These are phyloP conservation scores for Gossypium gossypioides DNA, from an alignment of 441 rosid genomes.

Conservation along the genomic window DNA sequence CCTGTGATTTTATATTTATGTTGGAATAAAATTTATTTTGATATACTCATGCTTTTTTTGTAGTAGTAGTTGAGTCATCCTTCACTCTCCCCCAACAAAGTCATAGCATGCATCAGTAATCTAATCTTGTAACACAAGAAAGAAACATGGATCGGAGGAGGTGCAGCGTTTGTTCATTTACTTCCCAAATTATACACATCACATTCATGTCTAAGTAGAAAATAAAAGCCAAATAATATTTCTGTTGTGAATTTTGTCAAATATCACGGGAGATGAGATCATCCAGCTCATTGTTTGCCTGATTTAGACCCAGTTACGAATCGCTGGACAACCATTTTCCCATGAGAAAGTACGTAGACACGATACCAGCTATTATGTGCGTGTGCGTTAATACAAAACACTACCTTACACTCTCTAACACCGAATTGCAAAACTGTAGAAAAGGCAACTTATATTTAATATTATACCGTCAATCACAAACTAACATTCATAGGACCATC, in stretches of 20 bases:
- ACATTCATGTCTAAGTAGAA: not conserved
- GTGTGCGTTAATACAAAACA: no score
- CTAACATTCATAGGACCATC: not conserved
- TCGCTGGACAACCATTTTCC: no score
- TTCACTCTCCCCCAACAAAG: no score
- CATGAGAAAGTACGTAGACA: no score
- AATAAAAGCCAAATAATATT: not conserved
- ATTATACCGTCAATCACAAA: not conserved
- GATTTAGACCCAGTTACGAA: no score
- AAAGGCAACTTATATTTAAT: not conserved
- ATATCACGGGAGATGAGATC: not conserved
- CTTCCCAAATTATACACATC: not conserved
- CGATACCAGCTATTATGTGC: no score
- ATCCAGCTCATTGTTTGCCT: not conserved
- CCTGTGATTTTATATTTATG: no score
- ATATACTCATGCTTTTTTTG: no score
- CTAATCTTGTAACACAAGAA: no score
- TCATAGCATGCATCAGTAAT: no score
- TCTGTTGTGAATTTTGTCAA: not conserved
- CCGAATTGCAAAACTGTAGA: conserved; percentile 6
- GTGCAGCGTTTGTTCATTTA: not conserved
- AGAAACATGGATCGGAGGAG: not conserved
- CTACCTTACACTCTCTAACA: not conserved
- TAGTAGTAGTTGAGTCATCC: no score
- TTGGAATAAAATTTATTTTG: no score